Percentiles rank a stretch among this genome's conserved stretches.
Conservation (phyloP, 345 rosid species). For the sweet orange (Citrus sinensis) region DVS_A1.0 CM039161.1:4390001-4390500, state of each 20-base stretch:
- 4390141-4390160: too few relatives aligned
- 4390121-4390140: too few relatives aligned
- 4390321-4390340: not conserved
- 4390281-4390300: not conserved
- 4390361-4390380: too few relatives aligned
- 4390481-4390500: too few relatives aligned
- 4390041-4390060: not conserved
- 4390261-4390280: not conserved
- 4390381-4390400: too few relatives aligned
- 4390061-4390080: constrained; percentile 9
- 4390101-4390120: not conserved
- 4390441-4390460: too few relatives aligned
- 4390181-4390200: too few relatives aligned
- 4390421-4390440: too few relatives aligned
- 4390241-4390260: not conserved
- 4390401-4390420: too few relatives aligned
- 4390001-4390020: constrained; percentile 7
- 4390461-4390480: too few relatives aligned
- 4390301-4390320: not conserved
- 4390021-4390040: not conserved
- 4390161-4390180: too few relatives aligned
- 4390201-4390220: too few relatives aligned
- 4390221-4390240: not conserved
- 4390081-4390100: not conserved
- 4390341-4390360: not conserved